A percentile compares a stretch with the other conserved stretches of the same genome.
Evolutionary conservation across 225 moss, liverwort and hornwort genomes (phyloP).

Genomic region (Polytrichum formosum): DNA sequence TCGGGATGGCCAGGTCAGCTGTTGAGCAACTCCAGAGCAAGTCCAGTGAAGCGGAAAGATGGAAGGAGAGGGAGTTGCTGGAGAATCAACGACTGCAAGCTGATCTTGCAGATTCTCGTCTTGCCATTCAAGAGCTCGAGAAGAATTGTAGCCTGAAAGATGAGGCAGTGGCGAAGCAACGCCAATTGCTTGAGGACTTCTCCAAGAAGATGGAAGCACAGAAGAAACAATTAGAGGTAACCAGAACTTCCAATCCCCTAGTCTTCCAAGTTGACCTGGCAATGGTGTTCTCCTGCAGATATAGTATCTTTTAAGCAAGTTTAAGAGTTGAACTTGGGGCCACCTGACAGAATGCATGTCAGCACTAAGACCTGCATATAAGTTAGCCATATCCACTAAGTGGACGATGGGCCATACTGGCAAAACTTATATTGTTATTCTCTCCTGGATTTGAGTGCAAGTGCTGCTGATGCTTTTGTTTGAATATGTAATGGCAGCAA

Average conservation of each 20-base stretch:
- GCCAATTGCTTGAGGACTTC: conserved; percentile 5
- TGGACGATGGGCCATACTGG: no score
- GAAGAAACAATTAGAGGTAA: conserved; percentile 15
- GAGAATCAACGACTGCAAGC: conserved; percentile 12
- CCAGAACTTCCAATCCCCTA: not conserved
- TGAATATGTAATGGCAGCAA: not conserved
- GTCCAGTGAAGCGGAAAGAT: conserved; percentile 9
- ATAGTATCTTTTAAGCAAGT: no score
- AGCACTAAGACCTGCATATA: no score
- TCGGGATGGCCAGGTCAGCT: conserved; percentile 8
- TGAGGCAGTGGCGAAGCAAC: conserved; percentile 10
- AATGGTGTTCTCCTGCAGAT: no score
- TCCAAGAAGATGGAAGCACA: conserved; percentile 14
- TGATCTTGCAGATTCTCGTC: conserved; percentile 15
- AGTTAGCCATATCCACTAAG: no score
- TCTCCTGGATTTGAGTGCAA: not conserved
- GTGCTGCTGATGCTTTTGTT: conserved; percentile 1
- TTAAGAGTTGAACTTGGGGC: no score
- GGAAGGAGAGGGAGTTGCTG: conserved; percentile 11
- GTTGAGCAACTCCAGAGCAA: conserved; percentile 15
- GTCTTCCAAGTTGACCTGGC: no score
- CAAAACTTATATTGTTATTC: not conserved
- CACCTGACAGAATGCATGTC: no score
- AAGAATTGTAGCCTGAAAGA: conserved; percentile 10
- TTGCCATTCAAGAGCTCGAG: conserved; percentile 12